Base-by-base conservation (phyloP, 805 yeast genomes). In the Hanseniaspora clermontiae region DNA sequence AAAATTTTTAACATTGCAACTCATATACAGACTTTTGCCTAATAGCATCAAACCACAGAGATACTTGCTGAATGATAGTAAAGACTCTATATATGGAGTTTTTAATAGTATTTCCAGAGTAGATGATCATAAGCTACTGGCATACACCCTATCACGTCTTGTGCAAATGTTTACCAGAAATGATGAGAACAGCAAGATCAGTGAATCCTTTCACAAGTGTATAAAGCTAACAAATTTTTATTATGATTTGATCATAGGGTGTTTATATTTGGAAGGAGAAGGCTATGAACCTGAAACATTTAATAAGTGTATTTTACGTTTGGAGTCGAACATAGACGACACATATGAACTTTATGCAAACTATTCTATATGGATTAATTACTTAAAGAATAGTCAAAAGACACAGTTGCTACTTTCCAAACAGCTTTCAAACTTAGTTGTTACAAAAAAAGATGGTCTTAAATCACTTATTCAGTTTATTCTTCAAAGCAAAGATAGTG, bases 401-500 rank as follows among this genome's bases (percentile, higher is more conserved):
- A 9, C 34, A 15, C 57, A 53, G 29, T 19, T 14, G 3, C 20
- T 46, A 19, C 37, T 53, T 8, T 53, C 57, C 7, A 31, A 19
- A 32, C 42, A 43, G n/a, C 31, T 53, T 0, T 45, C 57, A n/a
- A 53, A 53, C 20, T 17, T 53, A 11, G n/a, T 46, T 14, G 42
- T 53, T 19, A 75, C 95, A 27, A 67, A 76, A 1, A 12, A 27
- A 29, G 82, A 84, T 63, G 97, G 97, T 0, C 80, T 93, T 1
- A 68, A 78, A 32, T 75, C 89, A 1, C 68, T 91, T 51, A 74
- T 89, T 32, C 97, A 91, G 66, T 80, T 86, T 60, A 74, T 86
- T 0, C 72, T 85, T 14, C 95, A 95, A 0, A 72, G 86, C 29
- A 72, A 96, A 57, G 95, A 87, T 43, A 74, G 76, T 55, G 91